phyloP scores from a whole-genome alignment of 495 filamentous ascomycete genomes.

The Aspergillus steynii region DNA sequence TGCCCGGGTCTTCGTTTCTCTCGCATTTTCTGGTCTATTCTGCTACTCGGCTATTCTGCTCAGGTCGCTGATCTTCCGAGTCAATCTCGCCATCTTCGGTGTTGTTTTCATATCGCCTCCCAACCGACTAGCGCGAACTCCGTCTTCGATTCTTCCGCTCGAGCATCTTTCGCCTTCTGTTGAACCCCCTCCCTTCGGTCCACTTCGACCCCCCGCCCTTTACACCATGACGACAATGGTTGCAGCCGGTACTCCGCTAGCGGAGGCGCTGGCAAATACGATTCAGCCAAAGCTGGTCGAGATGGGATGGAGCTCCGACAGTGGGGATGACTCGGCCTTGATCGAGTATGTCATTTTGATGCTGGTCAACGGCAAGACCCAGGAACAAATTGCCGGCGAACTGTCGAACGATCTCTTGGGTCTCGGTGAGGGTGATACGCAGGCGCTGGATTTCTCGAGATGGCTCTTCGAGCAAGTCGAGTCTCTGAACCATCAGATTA shows the following conservation, averaged over 20 bases:
- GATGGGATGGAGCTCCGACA: constrained; percentile 83
- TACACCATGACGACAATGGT: constrained; percentile 70
- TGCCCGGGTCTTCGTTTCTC: not conserved
- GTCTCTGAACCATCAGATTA: constrained; percentile 62
- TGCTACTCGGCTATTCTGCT: not conserved
- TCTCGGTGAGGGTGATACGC: constrained; percentile 78
- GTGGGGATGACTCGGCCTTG: constrained; percentile 77
- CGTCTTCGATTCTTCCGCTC: not conserved
- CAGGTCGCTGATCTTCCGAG: not conserved
- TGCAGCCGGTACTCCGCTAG: constrained; percentile 71
- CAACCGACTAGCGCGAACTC: not conserved
- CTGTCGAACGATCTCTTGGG: constrained; percentile 85
- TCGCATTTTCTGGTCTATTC: not conserved
- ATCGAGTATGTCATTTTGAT: constrained; percentile 96
- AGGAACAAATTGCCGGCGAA: constrained; percentile 85
- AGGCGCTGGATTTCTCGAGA: constrained; percentile 77
- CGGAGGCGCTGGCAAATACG: constrained; percentile 72
- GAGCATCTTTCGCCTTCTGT: not conserved
- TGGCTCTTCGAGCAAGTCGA: constrained; percentile 91
- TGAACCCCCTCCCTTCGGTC: not conserved
- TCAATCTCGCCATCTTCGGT: not conserved
- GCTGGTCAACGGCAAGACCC: constrained; percentile 90
- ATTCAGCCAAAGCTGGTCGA: constrained; percentile 95
- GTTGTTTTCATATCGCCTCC: not conserved
- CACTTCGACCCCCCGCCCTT: not conserved